Base-by-base conservation (phyloP, 2,329 filamentous ascomycete genomes). In the Ophiostoma ips region DNA sequence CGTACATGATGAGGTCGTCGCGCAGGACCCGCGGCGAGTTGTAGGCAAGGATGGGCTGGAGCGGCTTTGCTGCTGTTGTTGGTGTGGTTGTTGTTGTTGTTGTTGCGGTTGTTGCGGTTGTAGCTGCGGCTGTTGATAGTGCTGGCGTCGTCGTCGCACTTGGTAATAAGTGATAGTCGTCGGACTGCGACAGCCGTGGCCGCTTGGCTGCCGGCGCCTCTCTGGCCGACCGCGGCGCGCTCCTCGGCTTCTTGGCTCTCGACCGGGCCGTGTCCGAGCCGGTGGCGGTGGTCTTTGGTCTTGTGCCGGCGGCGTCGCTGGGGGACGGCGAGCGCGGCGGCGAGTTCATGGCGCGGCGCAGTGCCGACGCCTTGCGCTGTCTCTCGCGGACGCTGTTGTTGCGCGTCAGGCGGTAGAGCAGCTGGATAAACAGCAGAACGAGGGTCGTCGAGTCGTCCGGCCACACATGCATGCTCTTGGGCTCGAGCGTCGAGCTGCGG, bases 401-500 rank as follows among this genome's bases (percentile, higher is more conserved):
- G 4, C 55, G 52, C 12, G 33, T 40, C 31, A 56, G 28, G 5
- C 33, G 45, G 53, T 55, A 56, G 4, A 56, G 43, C 12, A 56
- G 50, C 47, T 55, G 50, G 15, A 53, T 48, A 30, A 56, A 54
- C 6, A 50, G 13, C 7, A 56, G 49, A 2, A 41, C 46, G 33
- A 56, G 49, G 35, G 18, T 38, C 0, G 55, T 57, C 28, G 55
- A 57, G 12, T 56, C 51, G 18, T 53, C 49, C 0, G 55, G 55
- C 55, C 55, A 57, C 16, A 52, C 18, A 18, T 49, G 45, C 18
- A 28, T 33, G 50, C 53, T 54, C 13, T 16, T 34, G 2, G 49
- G 43, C 19, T 30, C 30, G 2, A 40, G 5, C 0, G 19, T 3
- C 11, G 44, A 16, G 15, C 19, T 8, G 6, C 30, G 43, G 3